These are phyloP conservation scores for Sphaerulina musiva DNA, from an alignment of 2,329 filamentous ascomycete species.

Conservation along the genomic window DNA sequence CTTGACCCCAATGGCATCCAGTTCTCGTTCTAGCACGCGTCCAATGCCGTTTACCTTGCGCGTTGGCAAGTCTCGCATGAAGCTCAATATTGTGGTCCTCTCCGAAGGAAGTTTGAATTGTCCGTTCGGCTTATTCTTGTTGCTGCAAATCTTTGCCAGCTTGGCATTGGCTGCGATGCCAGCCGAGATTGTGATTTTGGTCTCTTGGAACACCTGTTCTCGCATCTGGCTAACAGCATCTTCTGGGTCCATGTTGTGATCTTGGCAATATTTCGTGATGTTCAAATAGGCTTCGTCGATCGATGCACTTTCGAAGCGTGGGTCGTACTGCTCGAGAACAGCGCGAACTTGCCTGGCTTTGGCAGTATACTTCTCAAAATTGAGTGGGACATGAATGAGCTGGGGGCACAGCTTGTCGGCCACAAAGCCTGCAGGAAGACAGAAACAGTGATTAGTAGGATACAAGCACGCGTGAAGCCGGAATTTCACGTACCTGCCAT, in stretches of 20 bases:
- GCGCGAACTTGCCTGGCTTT: conserved; percentile 84
- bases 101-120: conserved; percentile 73
- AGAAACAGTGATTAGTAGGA: too few relatives aligned
- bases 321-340: conserved; percentile 79
- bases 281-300: conserved; percentile 97
- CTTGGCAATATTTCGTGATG: conserved; percentile 73
- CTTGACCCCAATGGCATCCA: conserved; percentile 78
- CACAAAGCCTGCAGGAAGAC: conserved; percentile 58
- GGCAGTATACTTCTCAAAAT: conserved; percentile 83
- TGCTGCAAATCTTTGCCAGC: conserved; percentile 90
- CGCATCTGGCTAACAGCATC: conserved; percentile 73
- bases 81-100: conserved; percentile 62
- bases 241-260: conserved; percentile 61
- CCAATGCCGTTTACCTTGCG: conserved; percentile 95
- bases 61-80: conserved; percentile 77
- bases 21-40: conserved; percentile 82
- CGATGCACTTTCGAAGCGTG: conserved; percentile 84
- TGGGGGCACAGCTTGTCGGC: conserved; percentile 89
- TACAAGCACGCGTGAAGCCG: too few relatives aligned
- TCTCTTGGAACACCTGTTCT: conserved; percentile 64
- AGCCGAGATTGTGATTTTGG: conserved; percentile 82
- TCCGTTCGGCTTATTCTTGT: conserved; percentile 93
- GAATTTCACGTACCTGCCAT: conserved; percentile 57
- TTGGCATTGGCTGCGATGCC: conserved; percentile 92
- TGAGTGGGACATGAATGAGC: conserved; percentile 72